A percentile compares a stretch with the other conserved stretches of the same genome.
Conservation (phyloP, 2,329 filamentous ascomycete genomes). For the Nothophaeocryptopus gaeumannii region DNA sequence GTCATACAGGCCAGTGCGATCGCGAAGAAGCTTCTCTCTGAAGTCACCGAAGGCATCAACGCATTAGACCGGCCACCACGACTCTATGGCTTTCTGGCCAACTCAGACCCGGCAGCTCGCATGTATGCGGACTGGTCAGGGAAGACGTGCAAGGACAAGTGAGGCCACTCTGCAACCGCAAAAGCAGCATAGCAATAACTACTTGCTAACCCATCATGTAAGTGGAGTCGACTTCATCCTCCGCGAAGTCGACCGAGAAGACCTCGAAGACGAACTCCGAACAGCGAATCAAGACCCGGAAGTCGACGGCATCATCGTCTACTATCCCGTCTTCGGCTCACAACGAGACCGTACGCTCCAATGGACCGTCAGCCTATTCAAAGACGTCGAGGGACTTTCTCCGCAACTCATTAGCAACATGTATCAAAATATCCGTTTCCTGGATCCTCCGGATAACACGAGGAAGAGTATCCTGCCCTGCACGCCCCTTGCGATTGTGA, state of each 20-base stretch:
- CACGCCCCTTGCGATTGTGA: conserved; percentile 92
- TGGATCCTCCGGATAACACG: conserved; percentile 71
- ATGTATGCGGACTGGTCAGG: conserved; percentile 97
- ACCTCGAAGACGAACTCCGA: conserved; percentile 84
- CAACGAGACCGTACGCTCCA: conserved; percentile 92
- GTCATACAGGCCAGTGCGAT: conserved; percentile 86
- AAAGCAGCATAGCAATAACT: conserved; percentile 1
- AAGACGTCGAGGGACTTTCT: conserved; percentile 93
- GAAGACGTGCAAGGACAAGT: conserved; percentile 96
- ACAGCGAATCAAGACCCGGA: conserved; percentile 73
- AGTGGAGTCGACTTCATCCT: conserved; percentile 83
- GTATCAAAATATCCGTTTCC: conserved; percentile 96
- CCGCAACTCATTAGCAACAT: conserved; percentile 98
- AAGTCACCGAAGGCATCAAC: conserved; percentile 73
- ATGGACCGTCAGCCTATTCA: conserved; percentile 82
- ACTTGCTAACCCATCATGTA: conserved; percentile 43
- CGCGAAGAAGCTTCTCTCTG: conserved; percentile 73
- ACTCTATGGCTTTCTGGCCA: conserved; percentile 88
- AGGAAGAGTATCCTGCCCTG: conserved; percentile 94
- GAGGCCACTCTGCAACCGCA: conserved; percentile 45
- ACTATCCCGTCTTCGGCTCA: conserved; percentile 95
- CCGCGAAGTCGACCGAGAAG: conserved; percentile 77
- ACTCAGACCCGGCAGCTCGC: conserved; percentile 81
- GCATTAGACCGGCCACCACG: conserved; percentile 71
- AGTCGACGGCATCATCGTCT: conserved; percentile 91